Base-by-base conservation (phyloP, 108 stramenopile species). In the Aureococcus anophagefferens region DNA sequence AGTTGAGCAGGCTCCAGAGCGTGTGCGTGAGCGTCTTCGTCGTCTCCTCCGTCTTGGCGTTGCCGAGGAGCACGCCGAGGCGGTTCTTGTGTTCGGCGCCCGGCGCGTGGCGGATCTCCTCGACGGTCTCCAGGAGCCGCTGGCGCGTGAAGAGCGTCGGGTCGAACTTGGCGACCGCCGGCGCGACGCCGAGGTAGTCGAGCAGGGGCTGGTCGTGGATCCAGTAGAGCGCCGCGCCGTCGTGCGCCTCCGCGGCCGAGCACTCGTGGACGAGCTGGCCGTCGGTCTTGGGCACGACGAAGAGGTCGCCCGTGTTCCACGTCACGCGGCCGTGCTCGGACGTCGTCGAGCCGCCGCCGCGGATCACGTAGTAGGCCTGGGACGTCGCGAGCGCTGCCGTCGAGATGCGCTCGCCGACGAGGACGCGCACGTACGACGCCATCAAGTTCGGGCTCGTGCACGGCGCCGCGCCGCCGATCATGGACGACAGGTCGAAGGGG, bases 21-120 rank as follows among this genome's bases (percentile, higher is more conserved):
- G 68, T 68, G 29, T 76, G 79, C 11, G 79, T 76, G 11, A 80
- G 72, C 28, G 79, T 80, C 75, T 75, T 73, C 0, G 76, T 76
- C 14, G 75, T 76, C 51, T 69, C 51, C 33, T 33, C 29, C 31
- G 62, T 63, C 11, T 51, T 62, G 4, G 71, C 71, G 36, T 67
- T 35, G 21, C 72, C 72, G 28, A 80, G 36, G 29, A 80, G 32
- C 7, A 79, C 72, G 18, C 78, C 78, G 17, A 79, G 18, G 0
- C 78, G 74, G 62, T 79, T 79, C 21, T 65, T 30, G 66, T 79
- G 78, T 59, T 71, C 69, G 5, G 36, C 70, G 25, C 74, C 74
- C 34, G 65, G 46, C 37, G 71, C 74, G 31, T 75, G 74, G 33
- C 35, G 33, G 17, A 79, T 30, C 63, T 35, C 29, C 63, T 79